Evolutionary conservation across 805 yeast genomes (phyloP).

Genomic region (Tetrapisispora nanseiensis): DNA sequence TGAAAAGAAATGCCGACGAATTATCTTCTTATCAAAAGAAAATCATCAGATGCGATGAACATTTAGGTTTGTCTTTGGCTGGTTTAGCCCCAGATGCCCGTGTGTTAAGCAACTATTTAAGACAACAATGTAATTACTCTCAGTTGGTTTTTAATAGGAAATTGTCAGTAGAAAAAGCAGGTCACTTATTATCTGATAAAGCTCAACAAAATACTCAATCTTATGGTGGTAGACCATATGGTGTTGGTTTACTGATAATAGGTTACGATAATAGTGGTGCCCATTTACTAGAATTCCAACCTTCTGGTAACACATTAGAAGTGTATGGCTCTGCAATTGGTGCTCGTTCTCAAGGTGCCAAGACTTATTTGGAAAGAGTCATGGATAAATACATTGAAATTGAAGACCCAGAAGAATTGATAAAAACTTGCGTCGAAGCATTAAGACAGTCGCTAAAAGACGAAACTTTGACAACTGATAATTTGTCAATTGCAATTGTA

Average conservation of each 20-base stretch:
- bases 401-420: conserved; percentile 57
- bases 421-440: conserved; percentile 80
- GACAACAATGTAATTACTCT: conserved; percentile 86
- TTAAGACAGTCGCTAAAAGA: conserved; percentile 93
- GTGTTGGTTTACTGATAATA: conserved; percentile 84
- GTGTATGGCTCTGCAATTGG: conserved; percentile 93
- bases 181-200: conserved; percentile 80
- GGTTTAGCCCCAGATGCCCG: conserved; percentile 98
- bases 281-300: conserved; percentile 89
- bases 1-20: conserved; percentile 95
- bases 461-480: conserved; percentile 72
- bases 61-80: conserved; percentile 90
- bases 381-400: conserved; percentile 55
- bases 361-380: conserved; percentile 88
- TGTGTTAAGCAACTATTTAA: conserved; percentile 75
- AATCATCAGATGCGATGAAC: conserved; percentile 82
- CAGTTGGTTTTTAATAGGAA: conserved; percentile 81
- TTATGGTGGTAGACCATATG: conserved; percentile 95
- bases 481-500: conserved; percentile 89
- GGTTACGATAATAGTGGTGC: conserved; percentile 94
- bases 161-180: conserved; percentile 73
- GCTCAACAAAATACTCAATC: conserved; percentile 95
- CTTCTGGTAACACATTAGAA: conserved; percentile 88
- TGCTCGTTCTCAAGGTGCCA: conserved; percentile 96
- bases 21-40: conserved; percentile 95